Conservation (phyloP, 441 rosid genomes). For the Gossypium trilobum region DNA sequence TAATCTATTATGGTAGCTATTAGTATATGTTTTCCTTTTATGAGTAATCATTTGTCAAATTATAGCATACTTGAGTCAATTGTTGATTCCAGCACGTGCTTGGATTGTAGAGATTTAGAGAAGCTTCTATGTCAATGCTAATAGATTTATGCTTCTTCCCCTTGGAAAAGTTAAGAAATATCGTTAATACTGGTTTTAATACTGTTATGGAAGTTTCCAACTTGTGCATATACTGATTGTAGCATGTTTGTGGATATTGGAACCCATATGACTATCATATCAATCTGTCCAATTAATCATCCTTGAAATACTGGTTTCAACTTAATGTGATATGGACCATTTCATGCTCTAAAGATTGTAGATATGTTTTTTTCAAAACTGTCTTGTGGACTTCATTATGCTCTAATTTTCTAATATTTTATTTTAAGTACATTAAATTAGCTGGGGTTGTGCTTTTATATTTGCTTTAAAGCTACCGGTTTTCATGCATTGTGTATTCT, state of each 20-base stretch:
- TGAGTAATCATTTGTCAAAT: background rate
- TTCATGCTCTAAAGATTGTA: background rate
- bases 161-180: background rate
- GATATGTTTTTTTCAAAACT: background rate
- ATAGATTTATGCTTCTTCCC: background rate
- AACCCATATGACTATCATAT: background rate
- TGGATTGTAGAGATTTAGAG: background rate
- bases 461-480: background rate
- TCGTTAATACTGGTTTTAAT: background rate
- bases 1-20: background rate
- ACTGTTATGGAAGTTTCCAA: background rate
- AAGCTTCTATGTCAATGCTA: background rate
- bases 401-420: background rate
- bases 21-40: background rate
- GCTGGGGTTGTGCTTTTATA: constrained; percentile 1
- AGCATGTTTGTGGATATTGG: background rate
- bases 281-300: background rate
- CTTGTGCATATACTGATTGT: background rate
- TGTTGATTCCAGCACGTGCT: background rate
- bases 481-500: background rate
- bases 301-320: background rate
- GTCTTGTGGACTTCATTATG: background rate
- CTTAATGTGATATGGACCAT: background rate
- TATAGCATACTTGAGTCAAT: background rate
- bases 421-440: background rate